Conservation (phyloP, 768 basidiomycete genomes). For the Tylopilus sp. region DNA sequence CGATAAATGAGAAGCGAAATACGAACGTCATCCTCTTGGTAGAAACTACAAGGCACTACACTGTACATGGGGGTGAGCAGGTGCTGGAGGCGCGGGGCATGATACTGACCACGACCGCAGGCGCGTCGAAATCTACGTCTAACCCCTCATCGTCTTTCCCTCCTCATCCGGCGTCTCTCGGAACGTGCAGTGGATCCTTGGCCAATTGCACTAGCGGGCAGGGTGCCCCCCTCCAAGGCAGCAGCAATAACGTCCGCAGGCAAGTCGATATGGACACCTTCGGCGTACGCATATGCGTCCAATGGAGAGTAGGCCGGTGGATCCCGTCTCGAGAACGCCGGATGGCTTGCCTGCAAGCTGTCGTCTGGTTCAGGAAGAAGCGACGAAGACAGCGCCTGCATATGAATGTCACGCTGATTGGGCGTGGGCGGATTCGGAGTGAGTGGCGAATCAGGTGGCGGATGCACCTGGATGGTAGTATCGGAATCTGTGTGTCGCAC, state of each 20-base stretch:
- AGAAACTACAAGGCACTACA: conserved; percentile 21
- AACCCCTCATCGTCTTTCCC: conserved; percentile 38
- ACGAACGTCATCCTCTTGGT: conserved; percentile 13
- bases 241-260: conserved; percentile 91
- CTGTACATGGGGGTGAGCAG: conserved; percentile 13
- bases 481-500: conserved; percentile 65
- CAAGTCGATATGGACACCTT: conserved; percentile 90
- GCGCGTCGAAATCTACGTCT: neutral
- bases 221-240: conserved; percentile 70
- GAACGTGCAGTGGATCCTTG: conserved; percentile 45
- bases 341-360: conserved; percentile 28
- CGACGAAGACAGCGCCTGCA: conserved; percentile 50
- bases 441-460: conserved; percentile 75
- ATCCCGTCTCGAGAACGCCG: conserved; percentile 51
- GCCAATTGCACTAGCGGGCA: conserved; percentile 59
- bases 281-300: conserved; percentile 78
- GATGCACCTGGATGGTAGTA: conserved; percentile 66
- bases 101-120: conserved; percentile 17
- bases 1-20: conserved; percentile 26
- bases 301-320: conserved; percentile 89
- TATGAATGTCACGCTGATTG: conserved; percentile 74
- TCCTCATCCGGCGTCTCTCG: conserved; percentile 59
- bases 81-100: neutral
- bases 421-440: conserved; percentile 86
- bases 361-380: conserved; percentile 15